Conservation (phyloP, 257 asterid species). For the Mentha longifolia region DNA sequence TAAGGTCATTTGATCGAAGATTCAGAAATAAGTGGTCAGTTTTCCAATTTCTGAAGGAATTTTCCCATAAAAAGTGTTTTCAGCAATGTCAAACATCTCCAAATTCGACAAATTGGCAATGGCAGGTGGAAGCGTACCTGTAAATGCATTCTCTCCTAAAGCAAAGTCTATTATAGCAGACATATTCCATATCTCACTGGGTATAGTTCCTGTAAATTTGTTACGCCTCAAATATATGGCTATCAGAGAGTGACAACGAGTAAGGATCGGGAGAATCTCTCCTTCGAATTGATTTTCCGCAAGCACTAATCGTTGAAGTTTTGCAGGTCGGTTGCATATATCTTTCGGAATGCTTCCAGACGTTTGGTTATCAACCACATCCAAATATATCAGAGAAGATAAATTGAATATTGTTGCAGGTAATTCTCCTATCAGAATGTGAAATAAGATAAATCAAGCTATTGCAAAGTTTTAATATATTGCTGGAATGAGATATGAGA, state of each 20-base stretch:
- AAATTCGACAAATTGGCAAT: constrained; percentile 31
- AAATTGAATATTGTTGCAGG: constrained; percentile 18
- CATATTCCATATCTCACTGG: constrained; percentile 2
- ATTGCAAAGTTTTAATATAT: neutral
- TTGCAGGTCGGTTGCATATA: neutral
- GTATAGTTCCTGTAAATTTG: constrained; percentile 16
- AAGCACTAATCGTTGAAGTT: neutral
- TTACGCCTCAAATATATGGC: neutral
- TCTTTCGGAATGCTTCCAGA: neutral
- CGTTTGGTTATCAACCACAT: neutral
- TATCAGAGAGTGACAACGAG: neutral
- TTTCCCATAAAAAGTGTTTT: constrained; percentile 13
- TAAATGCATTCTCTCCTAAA: neutral
- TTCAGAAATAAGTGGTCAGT: neutral
- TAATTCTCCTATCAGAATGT: constrained; percentile 6
- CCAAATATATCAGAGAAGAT: neutral
- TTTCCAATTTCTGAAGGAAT: constrained; percentile 31
- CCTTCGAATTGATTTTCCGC: neutral
- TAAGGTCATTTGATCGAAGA: neutral
- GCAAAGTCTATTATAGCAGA: neutral
- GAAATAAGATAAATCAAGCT: no score
- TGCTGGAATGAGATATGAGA: no score
- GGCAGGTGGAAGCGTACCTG: constrained; percentile 25
- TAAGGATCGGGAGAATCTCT: neutral
- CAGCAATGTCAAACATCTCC: neutral